A percentile compares a stretch with the other conserved stretches of the same genome.
phyloP scores from a whole-genome alignment of 2,329 filamentous ascomycete species.

The Xylariaceae sp. region DNA sequence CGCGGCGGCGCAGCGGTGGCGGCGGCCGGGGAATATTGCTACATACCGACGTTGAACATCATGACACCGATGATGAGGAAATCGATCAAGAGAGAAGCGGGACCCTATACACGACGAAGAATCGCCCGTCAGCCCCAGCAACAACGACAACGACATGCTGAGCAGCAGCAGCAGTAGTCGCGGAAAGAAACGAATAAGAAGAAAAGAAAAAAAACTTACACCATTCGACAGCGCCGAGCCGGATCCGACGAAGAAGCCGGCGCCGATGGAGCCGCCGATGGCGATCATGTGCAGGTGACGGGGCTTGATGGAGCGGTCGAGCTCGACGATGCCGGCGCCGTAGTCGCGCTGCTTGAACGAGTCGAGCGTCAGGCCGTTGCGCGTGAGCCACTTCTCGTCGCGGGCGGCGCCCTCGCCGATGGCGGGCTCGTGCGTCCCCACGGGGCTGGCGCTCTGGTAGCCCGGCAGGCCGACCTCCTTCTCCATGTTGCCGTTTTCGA shows the following conservation, averaged over 20 bases:
- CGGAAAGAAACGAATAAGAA: too few species aligned
- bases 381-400: constrained; percentile 26
- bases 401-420: constrained; percentile 13
- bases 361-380: constrained; percentile 32
- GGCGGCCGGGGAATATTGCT: neutral
- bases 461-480: constrained; percentile 21
- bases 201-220: constrained; percentile 29
- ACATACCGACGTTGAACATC: constrained; percentile 47
- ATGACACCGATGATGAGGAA: constrained; percentile 51
- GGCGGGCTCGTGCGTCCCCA: neutral
- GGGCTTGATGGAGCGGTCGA: constrained; percentile 36
- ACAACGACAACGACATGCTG: neutral
- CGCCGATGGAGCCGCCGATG: constrained; percentile 50
- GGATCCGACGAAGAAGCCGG: constrained; percentile 55
- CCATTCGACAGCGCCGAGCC: constrained; percentile 41
- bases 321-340: constrained; percentile 26
- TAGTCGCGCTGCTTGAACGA: constrained; percentile 35
- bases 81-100: constrained; percentile 36
- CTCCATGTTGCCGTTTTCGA: constrained; percentile 14
- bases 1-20: neutral
- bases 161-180: too few species aligned
- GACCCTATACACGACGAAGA: constrained; percentile 23
- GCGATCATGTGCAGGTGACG: constrained; percentile 47
- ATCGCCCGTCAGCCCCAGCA: constrained; percentile 3
- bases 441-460: constrained; percentile 14